Evolutionary conservation across 2,329 filamentous ascomycete species (phyloP).

Genomic region (Fusarium penzigii): DNA sequence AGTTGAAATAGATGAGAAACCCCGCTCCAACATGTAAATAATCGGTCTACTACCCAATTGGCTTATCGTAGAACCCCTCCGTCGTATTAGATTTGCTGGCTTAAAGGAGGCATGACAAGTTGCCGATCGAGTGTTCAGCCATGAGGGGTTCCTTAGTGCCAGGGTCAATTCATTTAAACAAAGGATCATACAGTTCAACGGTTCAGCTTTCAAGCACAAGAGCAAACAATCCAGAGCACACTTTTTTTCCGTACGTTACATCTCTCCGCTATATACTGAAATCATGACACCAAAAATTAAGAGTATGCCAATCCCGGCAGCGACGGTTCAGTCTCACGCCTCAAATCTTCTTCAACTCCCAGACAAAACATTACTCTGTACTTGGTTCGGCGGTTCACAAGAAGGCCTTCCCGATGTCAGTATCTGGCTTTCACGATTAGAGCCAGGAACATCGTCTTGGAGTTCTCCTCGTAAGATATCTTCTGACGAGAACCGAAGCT

Average conservation of each 20-base stretch:
- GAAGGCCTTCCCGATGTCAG: slow-evolving; percentile 46
- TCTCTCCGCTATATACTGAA: too few species aligned
- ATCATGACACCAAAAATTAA: slow-evolving; percentile 13
- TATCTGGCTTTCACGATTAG: slow-evolving; percentile 42
- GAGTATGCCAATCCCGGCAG: slow-evolving; percentile 34
- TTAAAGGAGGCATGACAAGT: neutral
- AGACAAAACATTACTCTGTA: slow-evolving; percentile 43
- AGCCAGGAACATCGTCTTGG: slow-evolving; percentile 34
- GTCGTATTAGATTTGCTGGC: too few species aligned
- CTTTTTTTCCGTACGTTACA: neutral
- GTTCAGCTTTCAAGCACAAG: too few species aligned
- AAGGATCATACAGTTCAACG: too few species aligned
- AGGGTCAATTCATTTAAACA: too few species aligned
- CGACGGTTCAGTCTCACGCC: slow-evolving; percentile 45
- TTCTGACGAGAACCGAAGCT: slow-evolving; percentile 40
- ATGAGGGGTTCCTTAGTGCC: too few species aligned
- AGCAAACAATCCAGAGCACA: neutral
- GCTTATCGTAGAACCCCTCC: neutral
- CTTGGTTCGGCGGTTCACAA: slow-evolving; percentile 48
- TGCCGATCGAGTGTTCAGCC: neutral
- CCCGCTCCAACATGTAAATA: neutral
- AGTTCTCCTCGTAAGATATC: slow-evolving; percentile 37
- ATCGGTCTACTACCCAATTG: slow-evolving; percentile 18
- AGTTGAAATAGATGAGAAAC: too few species aligned
- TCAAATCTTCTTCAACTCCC: slow-evolving; percentile 44